Conservation (phyloP, 2,329 filamentous ascomycete genomes). For the Juglanconis oblonga region DNA sequence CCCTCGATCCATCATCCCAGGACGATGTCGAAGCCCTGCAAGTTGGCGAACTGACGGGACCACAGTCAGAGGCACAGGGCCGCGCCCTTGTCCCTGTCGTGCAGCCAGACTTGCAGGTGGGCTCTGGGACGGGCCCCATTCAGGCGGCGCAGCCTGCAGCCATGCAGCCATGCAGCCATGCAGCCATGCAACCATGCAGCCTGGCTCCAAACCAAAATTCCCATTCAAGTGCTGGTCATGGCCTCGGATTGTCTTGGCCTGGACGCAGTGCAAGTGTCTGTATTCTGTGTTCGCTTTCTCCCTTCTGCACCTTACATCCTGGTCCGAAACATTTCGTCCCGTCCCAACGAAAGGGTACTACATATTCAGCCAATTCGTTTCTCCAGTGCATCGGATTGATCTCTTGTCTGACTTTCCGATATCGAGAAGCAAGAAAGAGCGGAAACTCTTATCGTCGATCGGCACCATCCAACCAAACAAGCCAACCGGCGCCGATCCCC, state of each 20-base stretch:
- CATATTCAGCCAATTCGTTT: not conserved
- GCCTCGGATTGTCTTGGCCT: not conserved
- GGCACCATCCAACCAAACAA: not conserved
- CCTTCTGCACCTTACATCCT: conserved; percentile 9
- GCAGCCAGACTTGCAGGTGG: not conserved
- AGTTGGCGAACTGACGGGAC: not conserved
- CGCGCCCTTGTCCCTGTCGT: too few relatives aligned
- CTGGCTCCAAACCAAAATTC: not conserved
- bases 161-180: not conserved
- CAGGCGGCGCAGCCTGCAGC: conserved; percentile 1
- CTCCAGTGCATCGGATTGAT: conserved; percentile 5
- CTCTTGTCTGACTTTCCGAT: conserved; percentile 10
- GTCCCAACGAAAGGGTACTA: conserved; percentile 1
- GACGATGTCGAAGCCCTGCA: not conserved
- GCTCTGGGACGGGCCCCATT: not conserved
- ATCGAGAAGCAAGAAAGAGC: not conserved
- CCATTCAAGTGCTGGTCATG: not conserved
- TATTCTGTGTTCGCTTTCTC: not conserved
- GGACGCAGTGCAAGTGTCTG: not conserved
- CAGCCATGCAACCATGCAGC: not conserved
- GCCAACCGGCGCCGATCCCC: conserved; percentile 3
- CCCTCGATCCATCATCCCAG: not conserved
- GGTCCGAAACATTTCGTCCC: conserved; percentile 16
- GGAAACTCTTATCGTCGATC: not conserved
- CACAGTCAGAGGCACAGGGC: not conserved